phyloP scores from a whole-genome alignment of 1,284 basidiomycete genomes.

The Ganoderma sinense region DNA sequence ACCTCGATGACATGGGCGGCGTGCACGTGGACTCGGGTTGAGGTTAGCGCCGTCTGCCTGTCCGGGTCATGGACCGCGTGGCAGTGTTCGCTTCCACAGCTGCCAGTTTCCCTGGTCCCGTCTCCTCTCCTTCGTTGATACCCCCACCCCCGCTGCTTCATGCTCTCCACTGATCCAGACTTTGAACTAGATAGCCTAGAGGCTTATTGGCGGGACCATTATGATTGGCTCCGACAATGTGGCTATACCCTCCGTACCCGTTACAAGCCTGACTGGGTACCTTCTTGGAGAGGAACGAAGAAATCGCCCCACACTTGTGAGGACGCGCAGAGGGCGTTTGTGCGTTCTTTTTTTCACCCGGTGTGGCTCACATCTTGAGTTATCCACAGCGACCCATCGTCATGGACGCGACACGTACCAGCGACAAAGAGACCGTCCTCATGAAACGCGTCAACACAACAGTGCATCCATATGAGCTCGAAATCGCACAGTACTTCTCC shows the following conservation, averaged over 20 bases:
- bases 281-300: conserved; percentile 22
- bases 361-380: conserved; percentile 31
- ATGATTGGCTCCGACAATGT: conserved; percentile 3
- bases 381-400: conserved; percentile 26
- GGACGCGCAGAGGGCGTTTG: conserved; percentile 11
- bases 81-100: neutral
- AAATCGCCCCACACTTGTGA: conserved; percentile 9
- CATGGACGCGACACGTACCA: conserved; percentile 23
- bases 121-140: neutral
- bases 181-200: neutral
- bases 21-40: neutral
- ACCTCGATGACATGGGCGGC: neutral
- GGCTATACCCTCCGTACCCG: conserved; percentile 31
- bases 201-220: neutral
- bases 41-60: no score
- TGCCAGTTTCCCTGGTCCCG: neutral
- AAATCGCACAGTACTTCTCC: conserved; percentile 19
- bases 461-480: conserved; percentile 19
- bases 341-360: conserved; percentile 17
- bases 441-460: conserved; percentile 13
- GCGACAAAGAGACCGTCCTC: conserved; percentile 17
- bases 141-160: neutral
- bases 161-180: neutral
- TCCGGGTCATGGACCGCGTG: no score
- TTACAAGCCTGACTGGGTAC: conserved; percentile 27